Percentiles rank a stretch among this genome's conserved stretches.
Conservation (phyloP, 441 rosid genomes). For the Hura crepitans region DNA sequence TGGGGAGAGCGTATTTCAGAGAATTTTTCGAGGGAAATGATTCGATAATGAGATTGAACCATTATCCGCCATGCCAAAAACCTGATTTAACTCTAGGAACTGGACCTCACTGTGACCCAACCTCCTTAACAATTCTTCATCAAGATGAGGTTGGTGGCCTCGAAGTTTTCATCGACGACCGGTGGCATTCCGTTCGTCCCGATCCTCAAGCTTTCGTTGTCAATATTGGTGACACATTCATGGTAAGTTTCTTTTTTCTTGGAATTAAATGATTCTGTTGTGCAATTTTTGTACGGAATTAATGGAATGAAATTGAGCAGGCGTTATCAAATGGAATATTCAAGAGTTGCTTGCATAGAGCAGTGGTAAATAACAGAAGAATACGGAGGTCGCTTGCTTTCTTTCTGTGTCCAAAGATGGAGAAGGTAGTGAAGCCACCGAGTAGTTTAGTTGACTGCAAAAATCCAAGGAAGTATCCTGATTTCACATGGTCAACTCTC, state of each 20-base stretch:
- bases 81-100: conserved; percentile 93
- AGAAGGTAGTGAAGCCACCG: conserved; percentile 75
- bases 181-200: conserved; percentile 81
- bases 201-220: conserved; percentile 75
- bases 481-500: conserved; percentile 87
- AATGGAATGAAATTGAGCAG: conserved; percentile 27
- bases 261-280: too few species aligned
- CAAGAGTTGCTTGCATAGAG: conserved; percentile 93
- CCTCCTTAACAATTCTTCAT: conserved; percentile 94
- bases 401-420: conserved; percentile 79
- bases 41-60: conserved; percentile 93
- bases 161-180: conserved; percentile 76
- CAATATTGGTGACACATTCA: conserved; percentile 96
- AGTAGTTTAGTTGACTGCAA: conserved; percentile 44
- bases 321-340: conserved; percentile 80
- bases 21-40: conserved; percentile 77
- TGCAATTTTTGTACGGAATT: too few species aligned
- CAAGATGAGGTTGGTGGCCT: conserved; percentile 92
- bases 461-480: conserved; percentile 63
- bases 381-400: conserved; percentile 90
- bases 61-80: conserved; percentile 92
- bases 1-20: conserved; percentile 44
- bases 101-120: conserved; percentile 98
- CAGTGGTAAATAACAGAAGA: conserved; percentile 74
- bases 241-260: conserved; percentile 43